phyloP scores from a whole-genome alignment of 768 basidiomycete species.

The Macrolepiota fuliginosa region DNA sequence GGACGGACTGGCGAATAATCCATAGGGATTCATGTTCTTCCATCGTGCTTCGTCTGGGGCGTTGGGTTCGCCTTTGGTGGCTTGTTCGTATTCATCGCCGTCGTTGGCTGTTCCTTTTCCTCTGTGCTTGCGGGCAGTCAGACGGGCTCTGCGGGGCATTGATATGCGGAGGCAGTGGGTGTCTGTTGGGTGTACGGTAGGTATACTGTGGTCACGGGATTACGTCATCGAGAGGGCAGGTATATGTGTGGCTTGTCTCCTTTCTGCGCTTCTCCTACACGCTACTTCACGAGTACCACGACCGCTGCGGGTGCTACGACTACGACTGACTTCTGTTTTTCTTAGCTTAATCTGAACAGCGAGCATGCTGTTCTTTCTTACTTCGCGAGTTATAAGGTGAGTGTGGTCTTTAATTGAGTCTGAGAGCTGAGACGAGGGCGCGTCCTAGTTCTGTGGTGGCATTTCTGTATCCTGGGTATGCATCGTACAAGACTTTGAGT shows the following conservation, averaged over 20 bases:
- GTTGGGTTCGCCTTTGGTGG: neutral
- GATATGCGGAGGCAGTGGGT: neutral
- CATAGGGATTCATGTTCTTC: slow-evolving; percentile 18
- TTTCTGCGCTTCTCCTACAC: neutral
- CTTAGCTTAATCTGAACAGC: neutral
- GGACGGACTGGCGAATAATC: slow-evolving; percentile 17
- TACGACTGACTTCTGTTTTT: neutral
- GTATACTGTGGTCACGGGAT: neutral
- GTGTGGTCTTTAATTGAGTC: slow-evolving; percentile 9
- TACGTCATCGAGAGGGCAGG: neutral
- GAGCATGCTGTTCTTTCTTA: slow-evolving; percentile 47
- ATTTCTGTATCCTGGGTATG: slow-evolving; percentile 92
- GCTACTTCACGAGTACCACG: neutral
- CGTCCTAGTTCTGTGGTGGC: slow-evolving; percentile 29
- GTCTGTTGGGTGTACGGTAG: neutral
- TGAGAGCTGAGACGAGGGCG: neutral
- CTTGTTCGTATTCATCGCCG: neutral
- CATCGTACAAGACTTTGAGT: slow-evolving; percentile 93
- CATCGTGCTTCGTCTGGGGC: slow-evolving; percentile 13
- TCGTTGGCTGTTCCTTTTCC: neutral
- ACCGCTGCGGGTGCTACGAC: neutral
- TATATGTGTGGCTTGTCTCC: neutral
- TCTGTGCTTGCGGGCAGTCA: neutral
- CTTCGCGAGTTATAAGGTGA: slow-evolving; percentile 48
- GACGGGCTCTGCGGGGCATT: neutral